Evolutionary conservation across 2,329 filamentous ascomycete genomes (phyloP).

Genomic region (Aspergillus niger): DNA sequence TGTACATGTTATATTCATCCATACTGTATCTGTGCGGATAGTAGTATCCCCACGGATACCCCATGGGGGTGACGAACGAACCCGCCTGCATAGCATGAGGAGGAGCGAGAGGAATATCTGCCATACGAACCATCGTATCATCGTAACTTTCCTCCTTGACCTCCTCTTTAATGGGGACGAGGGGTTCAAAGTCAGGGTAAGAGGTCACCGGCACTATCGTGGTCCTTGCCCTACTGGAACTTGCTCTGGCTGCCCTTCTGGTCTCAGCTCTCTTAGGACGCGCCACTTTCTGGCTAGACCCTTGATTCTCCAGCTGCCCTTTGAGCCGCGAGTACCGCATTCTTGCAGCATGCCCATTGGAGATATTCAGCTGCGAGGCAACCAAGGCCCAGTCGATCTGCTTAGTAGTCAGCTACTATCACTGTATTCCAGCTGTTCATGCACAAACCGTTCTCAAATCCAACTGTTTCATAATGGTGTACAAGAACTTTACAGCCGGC

Average conservation of each 20-base stretch:
- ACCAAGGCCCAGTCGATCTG: slow-evolving; percentile 59
- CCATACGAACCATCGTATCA: slow-evolving; percentile 13
- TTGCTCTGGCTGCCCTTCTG: slow-evolving; percentile 23
- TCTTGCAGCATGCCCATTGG: slow-evolving; percentile 59
- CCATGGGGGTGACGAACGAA: no score
- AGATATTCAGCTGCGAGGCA: slow-evolving; percentile 53
- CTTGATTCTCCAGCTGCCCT: slow-evolving; percentile 53
- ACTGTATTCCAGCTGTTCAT: background rate
- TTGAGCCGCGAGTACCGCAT: slow-evolving; percentile 60
- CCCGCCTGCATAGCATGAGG: slow-evolving; percentile 10
- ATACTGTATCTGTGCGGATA: background rate
- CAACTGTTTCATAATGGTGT: slow-evolving; percentile 58
- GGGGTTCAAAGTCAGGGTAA: background rate
- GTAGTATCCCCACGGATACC: slow-evolving; percentile 4
- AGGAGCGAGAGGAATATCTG: slow-evolving; percentile 15
- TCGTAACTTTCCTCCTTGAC: slow-evolving; percentile 27
- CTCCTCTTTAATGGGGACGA: no score
- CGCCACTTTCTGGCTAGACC: slow-evolving; percentile 24
- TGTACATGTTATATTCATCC: no score
- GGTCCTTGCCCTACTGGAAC: slow-evolving; percentile 19
- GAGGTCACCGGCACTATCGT: slow-evolving; percentile 10
- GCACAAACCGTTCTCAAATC: slow-evolving; percentile 53
- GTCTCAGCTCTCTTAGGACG: slow-evolving; percentile 29
- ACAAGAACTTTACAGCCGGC: slow-evolving; percentile 55
- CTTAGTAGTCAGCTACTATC: background rate